Conservation (phyloP, 352 stramenopile genomes). For the Globisporangium cystogenes region DNA sequence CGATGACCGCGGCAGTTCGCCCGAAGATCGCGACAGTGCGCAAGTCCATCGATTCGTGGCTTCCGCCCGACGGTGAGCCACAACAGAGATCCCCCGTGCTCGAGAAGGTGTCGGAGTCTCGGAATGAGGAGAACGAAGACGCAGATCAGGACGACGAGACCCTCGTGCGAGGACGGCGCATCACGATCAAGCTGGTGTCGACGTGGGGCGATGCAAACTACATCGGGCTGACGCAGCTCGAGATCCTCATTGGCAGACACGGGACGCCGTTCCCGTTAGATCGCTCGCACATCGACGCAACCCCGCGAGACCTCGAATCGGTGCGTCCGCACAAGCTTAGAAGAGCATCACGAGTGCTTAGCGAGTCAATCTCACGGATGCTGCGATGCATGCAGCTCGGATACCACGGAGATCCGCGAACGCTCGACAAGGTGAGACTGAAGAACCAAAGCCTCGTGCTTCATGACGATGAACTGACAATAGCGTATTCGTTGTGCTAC, state of each 20-base stretch:
- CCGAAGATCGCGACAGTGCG: slow-evolving; percentile 10
- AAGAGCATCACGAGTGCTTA: too few species aligned
- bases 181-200: slow-evolving; percentile 48
- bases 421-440: slow-evolving; percentile 68
- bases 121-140: slow-evolving; percentile 10
- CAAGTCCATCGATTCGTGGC: slow-evolving; percentile 43
- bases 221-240: slow-evolving; percentile 76
- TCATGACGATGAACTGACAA: neutral
- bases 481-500: neutral
- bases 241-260: slow-evolving; percentile 47
- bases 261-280: slow-evolving; percentile 37
- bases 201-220: slow-evolving; percentile 85
- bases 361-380: neutral
- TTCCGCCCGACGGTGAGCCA: slow-evolving; percentile 27
- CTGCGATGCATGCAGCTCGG: slow-evolving; percentile 31
- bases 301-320: slow-evolving; percentile 60
- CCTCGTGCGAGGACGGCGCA: slow-evolving; percentile 27
- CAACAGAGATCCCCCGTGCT: slow-evolving; percentile 40
- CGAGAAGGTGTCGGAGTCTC: slow-evolving; percentile 21
- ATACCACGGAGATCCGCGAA: slow-evolving; percentile 76
- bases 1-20: slow-evolving; percentile 38
- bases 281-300: slow-evolving; percentile 42
- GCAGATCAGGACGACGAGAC: slow-evolving; percentile 11
- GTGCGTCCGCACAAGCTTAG: slow-evolving; percentile 21
- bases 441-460: too few species aligned